These are phyloP conservation scores for Gonapodya sp. DNA, from an alignment of 192 early-diverging fungal genomes.

Conservation along the genomic window DNA sequence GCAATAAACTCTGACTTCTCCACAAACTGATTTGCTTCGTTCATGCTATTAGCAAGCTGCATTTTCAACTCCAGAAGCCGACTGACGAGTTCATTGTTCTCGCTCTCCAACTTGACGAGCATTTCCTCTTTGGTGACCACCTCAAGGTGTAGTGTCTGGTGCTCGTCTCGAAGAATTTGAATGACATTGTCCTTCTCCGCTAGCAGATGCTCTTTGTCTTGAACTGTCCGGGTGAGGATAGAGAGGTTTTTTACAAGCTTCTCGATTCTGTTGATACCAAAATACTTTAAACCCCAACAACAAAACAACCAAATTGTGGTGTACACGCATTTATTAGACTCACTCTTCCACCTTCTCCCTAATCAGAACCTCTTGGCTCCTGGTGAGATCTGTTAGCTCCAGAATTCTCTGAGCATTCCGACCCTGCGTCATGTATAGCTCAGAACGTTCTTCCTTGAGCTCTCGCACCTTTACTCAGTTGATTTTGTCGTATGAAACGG, in stretches of 20 bases:
- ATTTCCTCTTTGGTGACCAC: constrained; percentile 63
- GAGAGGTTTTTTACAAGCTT: constrained; percentile 13
- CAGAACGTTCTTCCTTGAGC: constrained; percentile 76
- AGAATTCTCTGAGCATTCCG: constrained; percentile 86
- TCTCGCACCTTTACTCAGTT: too few species aligned
- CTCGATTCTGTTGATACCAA: constrained; percentile 14
- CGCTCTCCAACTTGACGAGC: constrained; percentile 56
- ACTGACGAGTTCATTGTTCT: constrained; percentile 80
- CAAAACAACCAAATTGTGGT: background rate
- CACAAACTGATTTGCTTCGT: constrained; percentile 81
- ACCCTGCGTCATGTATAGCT: constrained; percentile 82
- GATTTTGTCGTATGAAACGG: too few species aligned
- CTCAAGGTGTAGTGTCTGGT: constrained; percentile 81
- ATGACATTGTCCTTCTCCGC: constrained; percentile 88
- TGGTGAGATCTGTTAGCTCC: constrained; percentile 68
- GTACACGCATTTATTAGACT: constrained; percentile 10
- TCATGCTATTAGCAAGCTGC: constrained; percentile 82
- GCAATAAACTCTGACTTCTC: too few species aligned
- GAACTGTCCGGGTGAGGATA: constrained; percentile 16
- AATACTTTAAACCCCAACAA: too few species aligned
- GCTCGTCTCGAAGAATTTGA: constrained; percentile 87
- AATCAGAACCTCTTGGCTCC: constrained; percentile 44
- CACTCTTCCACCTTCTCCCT: constrained; percentile 58
- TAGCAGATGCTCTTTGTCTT: constrained; percentile 36
- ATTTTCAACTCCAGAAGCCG: constrained; percentile 88